Conservation (phyloP, 2,329 filamentous ascomycete species). For the Stachybotrys echinatus region DNA sequence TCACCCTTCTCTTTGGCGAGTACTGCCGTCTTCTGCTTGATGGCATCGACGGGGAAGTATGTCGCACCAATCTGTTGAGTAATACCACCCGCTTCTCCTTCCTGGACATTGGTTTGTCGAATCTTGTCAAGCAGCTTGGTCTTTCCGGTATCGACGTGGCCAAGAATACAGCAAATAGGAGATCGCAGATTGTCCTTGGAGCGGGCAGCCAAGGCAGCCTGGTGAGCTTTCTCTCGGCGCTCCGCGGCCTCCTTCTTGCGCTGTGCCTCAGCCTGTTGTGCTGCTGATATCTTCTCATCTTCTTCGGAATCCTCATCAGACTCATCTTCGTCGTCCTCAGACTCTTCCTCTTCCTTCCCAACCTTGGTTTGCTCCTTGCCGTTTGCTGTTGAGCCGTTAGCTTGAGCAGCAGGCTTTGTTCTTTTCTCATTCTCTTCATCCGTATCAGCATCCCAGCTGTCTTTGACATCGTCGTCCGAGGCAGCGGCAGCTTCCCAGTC, state of each 20-base stretch:
- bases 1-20: conserved; percentile 76
- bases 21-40: conserved; percentile 86
- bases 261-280: conserved; percentile 65
- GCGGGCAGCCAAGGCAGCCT: conserved; percentile 83
- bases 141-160: conserved; percentile 99
- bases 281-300: conserved; percentile 71
- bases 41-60: conserved; percentile 94
- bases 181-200: conserved; percentile 94
- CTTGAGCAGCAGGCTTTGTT: conserved; percentile 12
- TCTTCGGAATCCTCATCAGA: conserved; percentile 65
- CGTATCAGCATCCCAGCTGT: conserved; percentile 88
- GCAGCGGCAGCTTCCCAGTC: conserved; percentile 87
- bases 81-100: conserved; percentile 98
- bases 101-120: conserved; percentile 96
- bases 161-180: conserved; percentile 98
- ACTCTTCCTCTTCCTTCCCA: conserved; percentile 18
- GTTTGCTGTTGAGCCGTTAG: conserved; percentile 11
- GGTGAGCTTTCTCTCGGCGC: conserved; percentile 81
- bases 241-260: conserved; percentile 86
- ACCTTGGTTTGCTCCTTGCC: conserved; percentile 8
- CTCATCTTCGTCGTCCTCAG: conserved; percentile 27
- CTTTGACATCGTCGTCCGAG: conserved; percentile 76
- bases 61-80: conserved; percentile 99
- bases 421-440: conserved; percentile 59
- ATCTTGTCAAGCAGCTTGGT: conserved; percentile 99